Evolutionary conservation across 495 filamentous ascomycete genomes (phyloP).

Genomic region (Penicillium ochrochloron): DNA sequence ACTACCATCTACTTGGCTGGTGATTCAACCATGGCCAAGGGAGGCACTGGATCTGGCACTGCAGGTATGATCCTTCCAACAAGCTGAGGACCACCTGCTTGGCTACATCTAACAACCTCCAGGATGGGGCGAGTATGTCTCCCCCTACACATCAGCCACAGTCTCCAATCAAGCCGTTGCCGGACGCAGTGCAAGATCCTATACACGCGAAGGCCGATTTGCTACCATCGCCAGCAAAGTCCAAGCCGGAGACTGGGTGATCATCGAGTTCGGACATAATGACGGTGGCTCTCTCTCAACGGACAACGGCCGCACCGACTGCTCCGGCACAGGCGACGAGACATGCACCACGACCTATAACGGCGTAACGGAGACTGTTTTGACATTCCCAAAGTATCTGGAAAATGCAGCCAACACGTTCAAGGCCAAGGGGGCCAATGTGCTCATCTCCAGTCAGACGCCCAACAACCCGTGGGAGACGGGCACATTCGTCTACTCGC

Average conservation of each 20-base stretch:
- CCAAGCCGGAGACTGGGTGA: slow-evolving; percentile 57
- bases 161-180: slow-evolving; percentile 63
- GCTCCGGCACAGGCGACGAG: slow-evolving; percentile 56
- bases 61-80: slow-evolving; percentile 23
- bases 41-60: slow-evolving; percentile 41
- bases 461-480: slow-evolving; percentile 68
- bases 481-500: slow-evolving; percentile 48
- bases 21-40: slow-evolving; percentile 61
- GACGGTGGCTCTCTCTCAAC: slow-evolving; percentile 62
- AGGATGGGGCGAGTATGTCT: slow-evolving; percentile 67
- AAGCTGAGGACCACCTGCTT: not conserved
- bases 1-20: slow-evolving; percentile 57
- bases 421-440: slow-evolving; percentile 62
- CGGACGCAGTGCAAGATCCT: slow-evolving; percentile 64
- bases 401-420: slow-evolving; percentile 57
- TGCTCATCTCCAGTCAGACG: slow-evolving; percentile 65
- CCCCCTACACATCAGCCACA: slow-evolving; percentile 45
- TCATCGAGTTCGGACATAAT: slow-evolving; percentile 71
- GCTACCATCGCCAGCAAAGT: slow-evolving; percentile 53
- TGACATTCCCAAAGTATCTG: slow-evolving; percentile 63
- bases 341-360: slow-evolving; percentile 58
- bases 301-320: slow-evolving; percentile 66
- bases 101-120: slow-evolving; percentile 3
- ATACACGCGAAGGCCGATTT: slow-evolving; percentile 64
- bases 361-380: slow-evolving; percentile 56